A percentile compares a stretch with the other conserved stretches of the same genome.
phyloP scores from a whole-genome alignment of 106 monocot species.

The Dioscorea dumetorum region DNA sequence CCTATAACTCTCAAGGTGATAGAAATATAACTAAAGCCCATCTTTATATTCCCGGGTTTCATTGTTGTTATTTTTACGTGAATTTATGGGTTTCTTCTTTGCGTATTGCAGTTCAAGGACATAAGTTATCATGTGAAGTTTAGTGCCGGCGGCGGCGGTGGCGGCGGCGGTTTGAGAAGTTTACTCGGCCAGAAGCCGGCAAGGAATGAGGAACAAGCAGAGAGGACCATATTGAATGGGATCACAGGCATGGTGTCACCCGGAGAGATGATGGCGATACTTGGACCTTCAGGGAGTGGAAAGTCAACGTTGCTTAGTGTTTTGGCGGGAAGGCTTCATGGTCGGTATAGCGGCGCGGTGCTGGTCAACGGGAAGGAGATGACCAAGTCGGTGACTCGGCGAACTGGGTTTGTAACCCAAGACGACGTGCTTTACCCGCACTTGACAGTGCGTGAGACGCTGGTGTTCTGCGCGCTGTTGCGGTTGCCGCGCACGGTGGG shows the following conservation, averaged over 20 bases:
- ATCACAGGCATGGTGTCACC: constrained; percentile 48
- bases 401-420: constrained; percentile 65
- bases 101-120: neutral
- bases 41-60: no score
- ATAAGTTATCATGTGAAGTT: neutral
- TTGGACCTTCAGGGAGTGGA: constrained; percentile 90
- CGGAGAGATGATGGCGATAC: constrained; percentile 65
- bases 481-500: constrained; percentile 43
- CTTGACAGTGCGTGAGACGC: constrained; percentile 69
- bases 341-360: constrained; percentile 19
- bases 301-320: constrained; percentile 72
- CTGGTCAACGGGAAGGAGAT: constrained; percentile 21
- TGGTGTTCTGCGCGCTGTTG: constrained; percentile 66
- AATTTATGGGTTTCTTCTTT: neutral
- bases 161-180: neutral
- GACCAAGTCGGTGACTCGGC: constrained; percentile 16
- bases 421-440: constrained; percentile 86
- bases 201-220: neutral
- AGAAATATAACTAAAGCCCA: neutral
- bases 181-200: neutral
- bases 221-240: constrained; percentile 47
- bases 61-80: no score
- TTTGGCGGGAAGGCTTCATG: constrained; percentile 43
- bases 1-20: constrained; percentile 1
- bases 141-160: neutral